These are phyloP conservation scores for Hypoxylon sp. DNA, from an alignment of 2,329 filamentous ascomycete species.

Conservation along the genomic window DNA sequence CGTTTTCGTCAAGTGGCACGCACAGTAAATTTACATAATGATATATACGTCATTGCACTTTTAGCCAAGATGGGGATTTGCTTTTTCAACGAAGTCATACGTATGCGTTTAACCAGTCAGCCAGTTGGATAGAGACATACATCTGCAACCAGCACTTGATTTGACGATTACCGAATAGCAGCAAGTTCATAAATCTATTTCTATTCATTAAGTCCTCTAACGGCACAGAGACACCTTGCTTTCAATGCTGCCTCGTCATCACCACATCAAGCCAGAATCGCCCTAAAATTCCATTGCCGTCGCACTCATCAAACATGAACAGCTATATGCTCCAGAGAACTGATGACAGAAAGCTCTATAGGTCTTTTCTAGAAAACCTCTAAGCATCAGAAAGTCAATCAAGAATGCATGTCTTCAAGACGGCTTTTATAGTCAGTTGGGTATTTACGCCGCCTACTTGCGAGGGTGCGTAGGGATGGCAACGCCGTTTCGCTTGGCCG, in stretches of 20 bases:
- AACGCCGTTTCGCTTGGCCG: conserved; percentile 53
- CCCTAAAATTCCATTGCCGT: conserved; percentile 40
- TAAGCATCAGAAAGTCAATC: conserved; percentile 38
- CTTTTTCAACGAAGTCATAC: conserved; percentile 6
- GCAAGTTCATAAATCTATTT: conserved; percentile 34
- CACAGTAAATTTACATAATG: conserved; percentile 9
- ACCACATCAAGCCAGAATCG: conserved; percentile 44
- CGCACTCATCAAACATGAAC: conserved; percentile 45
- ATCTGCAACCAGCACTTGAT: conserved; percentile 1
- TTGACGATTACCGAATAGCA: background rate
- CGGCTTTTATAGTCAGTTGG: conserved; percentile 8
- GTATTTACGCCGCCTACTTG: conserved; percentile 3
- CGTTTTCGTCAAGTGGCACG: conserved; percentile 6
- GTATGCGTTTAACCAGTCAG: background rate
- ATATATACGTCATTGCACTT: conserved; percentile 9
- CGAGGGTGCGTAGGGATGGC: conserved; percentile 55
- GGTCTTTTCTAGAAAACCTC: conserved; percentile 50
- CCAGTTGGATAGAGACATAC: conserved; percentile 18
- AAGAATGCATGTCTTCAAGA: conserved; percentile 11
- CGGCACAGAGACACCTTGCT: conserved; percentile 21
- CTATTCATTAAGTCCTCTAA: conserved; percentile 40
- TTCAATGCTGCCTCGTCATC: conserved; percentile 23
- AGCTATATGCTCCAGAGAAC: conserved; percentile 40
- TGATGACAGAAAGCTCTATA: conserved; percentile 25
- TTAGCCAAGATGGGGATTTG: conserved; percentile 2